Conservation (phyloP, 2,329 filamentous ascomycete genomes). For the Talaromyces sp. region DNA sequence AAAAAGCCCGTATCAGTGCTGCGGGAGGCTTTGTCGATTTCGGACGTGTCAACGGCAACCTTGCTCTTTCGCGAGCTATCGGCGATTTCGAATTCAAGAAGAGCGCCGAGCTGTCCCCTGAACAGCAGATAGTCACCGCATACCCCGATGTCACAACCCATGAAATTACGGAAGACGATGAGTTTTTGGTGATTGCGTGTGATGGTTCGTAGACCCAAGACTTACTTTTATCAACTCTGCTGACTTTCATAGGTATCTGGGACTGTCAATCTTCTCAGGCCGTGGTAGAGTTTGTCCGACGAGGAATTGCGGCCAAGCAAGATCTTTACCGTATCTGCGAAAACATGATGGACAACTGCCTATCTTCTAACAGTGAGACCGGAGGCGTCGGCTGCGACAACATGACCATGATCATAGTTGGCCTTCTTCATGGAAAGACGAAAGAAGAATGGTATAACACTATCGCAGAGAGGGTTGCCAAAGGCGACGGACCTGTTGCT, state of each 20-base stretch:
- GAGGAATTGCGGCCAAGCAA: constrained; percentile 95
- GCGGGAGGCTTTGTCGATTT: constrained; percentile 98
- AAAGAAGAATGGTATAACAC: constrained; percentile 99
- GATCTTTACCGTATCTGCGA: constrained; percentile 93
- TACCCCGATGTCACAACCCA: constrained; percentile 92
- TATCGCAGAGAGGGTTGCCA: constrained; percentile 88
- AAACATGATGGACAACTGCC: constrained; percentile 99
- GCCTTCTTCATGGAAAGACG: constrained; percentile 81
- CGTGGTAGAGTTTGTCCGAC: constrained; percentile 92
- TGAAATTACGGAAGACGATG: constrained; percentile 86
- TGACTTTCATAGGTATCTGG: constrained; percentile 74
- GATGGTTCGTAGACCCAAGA: constrained; percentile 64
- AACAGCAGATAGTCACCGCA: constrained; percentile 97
- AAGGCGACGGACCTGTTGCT: constrained; percentile 95
- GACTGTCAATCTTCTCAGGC: constrained; percentile 98
- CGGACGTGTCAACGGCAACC: constrained; percentile 95
- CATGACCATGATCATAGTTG: constrained; percentile 96
- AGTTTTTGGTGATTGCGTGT: constrained; percentile 90
- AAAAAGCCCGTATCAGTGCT: constrained; percentile 93
- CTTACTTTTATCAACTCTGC: constrained; percentile 7
- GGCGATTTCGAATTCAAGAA: constrained; percentile 99
- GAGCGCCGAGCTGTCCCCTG: constrained; percentile 92
- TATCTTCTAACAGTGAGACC: constrained; percentile 96
- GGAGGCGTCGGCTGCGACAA: constrained; percentile 98
- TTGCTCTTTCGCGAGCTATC: constrained; percentile 93